Base-by-base conservation (phyloP, 1,284 basidiomycete species). In the Boletus coffeatus region DNA sequence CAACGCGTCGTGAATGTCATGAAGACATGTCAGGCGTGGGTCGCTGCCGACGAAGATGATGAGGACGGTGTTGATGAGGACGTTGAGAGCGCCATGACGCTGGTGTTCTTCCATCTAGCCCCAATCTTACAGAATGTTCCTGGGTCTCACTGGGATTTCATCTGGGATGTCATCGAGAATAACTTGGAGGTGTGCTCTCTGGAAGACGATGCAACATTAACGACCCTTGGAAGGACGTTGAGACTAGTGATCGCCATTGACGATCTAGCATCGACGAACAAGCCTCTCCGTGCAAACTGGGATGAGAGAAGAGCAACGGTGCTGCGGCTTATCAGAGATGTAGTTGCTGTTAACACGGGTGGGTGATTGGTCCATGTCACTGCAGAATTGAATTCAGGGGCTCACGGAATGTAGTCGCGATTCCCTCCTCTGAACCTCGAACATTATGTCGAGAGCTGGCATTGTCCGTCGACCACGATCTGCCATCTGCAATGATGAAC, bases 81-180 rank as follows among this genome's bases (percentile, higher is more conserved):
- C 65, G 80, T 96, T 1, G 89, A 96, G 69, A 86, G 85, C 60
- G 85, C 83, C 58, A 85, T 97, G 76, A 87, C 90, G 0, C 76
- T 87, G 64, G 74, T 98, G 1, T 93, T 94, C 70, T 76, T 83
- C 43, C 81, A 91, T 63, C 79, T 99, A 2, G 89, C 88, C 2
- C 94, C 96, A 0, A 91, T 98, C 57, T 78, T 99, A 60, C 95
- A 98, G 74, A 91, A 87, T 69, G 81, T 98, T 0, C 80, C 86
- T 5, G 97, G 97, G 1, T 81, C 83, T 0, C 97, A 98, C 74
- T 96, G 96, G 93, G 92, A 94, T 59, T 84, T 95, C 56, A 87
- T 97, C 16, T 95, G 94, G 71, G 95, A 98, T 73, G 76, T 98
- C 6, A 75, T 97, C 21, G 94, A 97, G 74, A 90, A 84, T 61